Base-by-base conservation (phyloP, 352 stramenopile genomes). In the Phytophthora cactorum region DNA sequence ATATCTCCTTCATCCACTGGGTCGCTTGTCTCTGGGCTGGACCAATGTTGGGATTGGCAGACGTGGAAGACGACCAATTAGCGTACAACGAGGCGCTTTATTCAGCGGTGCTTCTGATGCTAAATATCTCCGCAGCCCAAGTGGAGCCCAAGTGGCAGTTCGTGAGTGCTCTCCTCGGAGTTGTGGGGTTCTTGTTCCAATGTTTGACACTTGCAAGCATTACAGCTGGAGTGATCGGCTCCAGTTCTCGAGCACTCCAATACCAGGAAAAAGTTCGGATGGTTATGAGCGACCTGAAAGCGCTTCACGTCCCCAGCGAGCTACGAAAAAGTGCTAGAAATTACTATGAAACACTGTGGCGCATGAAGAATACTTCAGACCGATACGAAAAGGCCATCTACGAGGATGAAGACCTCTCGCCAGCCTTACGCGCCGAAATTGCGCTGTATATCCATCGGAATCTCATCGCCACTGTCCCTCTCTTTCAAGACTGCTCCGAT, bases 351-450 rank as follows among this genome's bases (percentile, higher is more conserved):
- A 88, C 77, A 44, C 68, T 89, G 9, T 89, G 81, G 81, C 72
- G 81, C 32, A 82, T 89, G 72, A 86, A 86, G 44, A 89, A 88
- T 64, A 89, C 79, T 0, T 89, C 81, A 2, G 81, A 89, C 46
- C 77, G 81, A 2, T 88, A 88, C 39, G 81, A 89, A 31, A 87
- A 87, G 56, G 78, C 78, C 15, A 89, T 89, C n/a, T 89, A 89
- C 57, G 81, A 85, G 3, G 81, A 89, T 60, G 78, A 89, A 36
- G 81, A 89, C 53, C 57, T 89, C 32, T 89, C 81, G 8, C 78
- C 78, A 22, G 67, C 74, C 0, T 66, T 89, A 5, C 78, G 81
- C 1, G 70, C 78, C 29, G 81, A 89, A 58, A 90, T 90, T 28
- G 81, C 81, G 5, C 63, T 90, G 6, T 84, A 88, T 44, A 86